These are phyloP conservation scores for Pichia cephalocereana DNA, from an alignment of 805 yeast species.

Conservation along the genomic window DNA sequence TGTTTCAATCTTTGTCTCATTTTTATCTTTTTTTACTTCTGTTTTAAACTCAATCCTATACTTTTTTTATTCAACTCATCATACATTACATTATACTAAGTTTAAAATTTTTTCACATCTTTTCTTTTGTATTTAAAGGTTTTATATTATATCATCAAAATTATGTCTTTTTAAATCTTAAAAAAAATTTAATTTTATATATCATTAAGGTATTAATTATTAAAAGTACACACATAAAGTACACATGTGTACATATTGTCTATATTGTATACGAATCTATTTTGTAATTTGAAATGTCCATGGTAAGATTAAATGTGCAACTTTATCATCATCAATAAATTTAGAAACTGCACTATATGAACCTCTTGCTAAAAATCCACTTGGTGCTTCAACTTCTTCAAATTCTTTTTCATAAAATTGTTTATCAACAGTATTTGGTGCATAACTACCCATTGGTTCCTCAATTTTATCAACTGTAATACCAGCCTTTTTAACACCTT, in stretches of 20 bases:
- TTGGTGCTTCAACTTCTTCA: conserved; percentile 82
- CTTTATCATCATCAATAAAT: conserved; percentile 81
- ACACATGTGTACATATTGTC: neutral
- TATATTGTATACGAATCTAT: conserved; percentile 2
- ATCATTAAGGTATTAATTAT: no score
- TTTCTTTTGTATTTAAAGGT: neutral
- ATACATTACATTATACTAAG: neutral
- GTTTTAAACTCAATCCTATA: neutral
- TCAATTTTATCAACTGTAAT: conserved; percentile 79
- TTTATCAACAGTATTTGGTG: conserved; percentile 76
- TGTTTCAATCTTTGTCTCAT: neutral
- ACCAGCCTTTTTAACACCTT: conserved; percentile 78
- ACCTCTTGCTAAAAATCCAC: conserved; percentile 85
- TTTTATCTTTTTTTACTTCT: neutral
- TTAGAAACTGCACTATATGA: conserved; percentile 71
- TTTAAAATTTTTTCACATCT: neutral
- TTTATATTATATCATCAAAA: no score
- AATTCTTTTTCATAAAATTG: conserved; percentile 65
- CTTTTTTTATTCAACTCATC: neutral
- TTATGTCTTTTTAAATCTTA: no score
- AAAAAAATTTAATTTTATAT: no score
- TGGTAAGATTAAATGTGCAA: conserved; percentile 60
- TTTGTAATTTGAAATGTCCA: conserved; percentile 85
- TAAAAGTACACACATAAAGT: no score
- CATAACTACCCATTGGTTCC: conserved; percentile 84